A percentile compares a stretch with the other conserved stretches of the same genome.
These are phyloP conservation scores for Solanum pimpinellifolium DNA, from an alignment of 257 asterid genomes.

Conservation along the genomic window DNA sequence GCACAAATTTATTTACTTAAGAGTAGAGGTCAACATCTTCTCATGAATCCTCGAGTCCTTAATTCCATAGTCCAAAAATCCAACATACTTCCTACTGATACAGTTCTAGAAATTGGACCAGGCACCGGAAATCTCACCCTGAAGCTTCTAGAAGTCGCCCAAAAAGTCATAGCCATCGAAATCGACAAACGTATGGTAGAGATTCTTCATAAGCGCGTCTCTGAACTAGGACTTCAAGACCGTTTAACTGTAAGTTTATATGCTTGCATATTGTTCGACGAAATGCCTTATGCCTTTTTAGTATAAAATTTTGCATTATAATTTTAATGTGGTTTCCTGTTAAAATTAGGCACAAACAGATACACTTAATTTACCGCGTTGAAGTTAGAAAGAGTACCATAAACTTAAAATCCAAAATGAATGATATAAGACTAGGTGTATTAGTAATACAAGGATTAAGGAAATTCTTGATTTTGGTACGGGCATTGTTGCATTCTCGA, in stretches of 20 bases:
- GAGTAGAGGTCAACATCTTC: conserved; percentile 90
- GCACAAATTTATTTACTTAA: conserved; percentile 37
- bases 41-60: conserved; percentile 58
- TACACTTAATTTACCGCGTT: background rate
- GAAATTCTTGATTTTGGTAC: background rate
- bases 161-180: conserved; percentile 63
- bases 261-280: conserved; percentile 25
- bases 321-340: background rate
- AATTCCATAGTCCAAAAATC: conserved; percentile 60
- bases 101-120: conserved; percentile 90
- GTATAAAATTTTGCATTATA: background rate
- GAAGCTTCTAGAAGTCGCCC: conserved; percentile 71
- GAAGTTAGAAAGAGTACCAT: background rate
- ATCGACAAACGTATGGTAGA: conserved; percentile 82
- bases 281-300: conserved; percentile 12
- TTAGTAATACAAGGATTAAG: background rate
- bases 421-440: background rate
- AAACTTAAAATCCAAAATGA: background rate
- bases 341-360: background rate
- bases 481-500: background rate
- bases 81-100: conserved; percentile 51
- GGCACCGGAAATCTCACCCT: conserved; percentile 94
- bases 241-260: conserved; percentile 46
- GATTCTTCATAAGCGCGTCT: conserved; percentile 45
- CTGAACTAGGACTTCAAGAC: conserved; percentile 35